These are phyloP conservation scores for Aspergillus fumigatus DNA, from an alignment of 2,329 filamentous ascomycete genomes.

Conservation along the genomic window DNA sequence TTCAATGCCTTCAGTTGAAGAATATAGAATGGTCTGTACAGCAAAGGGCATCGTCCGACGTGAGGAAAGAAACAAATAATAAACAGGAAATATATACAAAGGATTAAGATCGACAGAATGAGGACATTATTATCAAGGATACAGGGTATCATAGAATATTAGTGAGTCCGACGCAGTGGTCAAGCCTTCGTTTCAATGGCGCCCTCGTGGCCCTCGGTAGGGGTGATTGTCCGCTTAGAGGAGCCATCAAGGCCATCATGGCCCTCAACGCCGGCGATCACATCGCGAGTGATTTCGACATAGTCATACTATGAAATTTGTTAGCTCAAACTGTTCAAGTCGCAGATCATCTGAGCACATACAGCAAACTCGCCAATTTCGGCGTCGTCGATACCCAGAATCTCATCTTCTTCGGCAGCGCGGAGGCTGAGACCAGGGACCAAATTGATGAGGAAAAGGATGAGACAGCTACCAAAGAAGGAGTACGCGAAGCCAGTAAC, in stretches of 20 bases:
- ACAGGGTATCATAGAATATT: neutral
- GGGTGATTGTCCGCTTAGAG: constrained; percentile 10
- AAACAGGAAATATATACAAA: neutral
- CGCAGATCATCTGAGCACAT: constrained; percentile 27
- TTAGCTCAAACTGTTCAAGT: neutral
- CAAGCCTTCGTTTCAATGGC: constrained; percentile 14
- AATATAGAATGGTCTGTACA: neutral
- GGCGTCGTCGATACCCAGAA: constrained; percentile 79
- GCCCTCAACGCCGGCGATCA: constrained; percentile 44
- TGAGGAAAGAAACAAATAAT: neutral
- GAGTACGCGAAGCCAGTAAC: constrained; percentile 72
- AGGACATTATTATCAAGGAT: neutral
- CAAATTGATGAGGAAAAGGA: constrained; percentile 75
- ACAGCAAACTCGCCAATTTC: constrained; percentile 90
- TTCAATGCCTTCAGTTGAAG: neutral
- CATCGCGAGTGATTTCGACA: constrained; percentile 73
- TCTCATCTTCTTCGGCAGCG: constrained; percentile 70
- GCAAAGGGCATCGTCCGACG: neutral
- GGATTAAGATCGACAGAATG: neutral
- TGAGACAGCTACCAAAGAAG: constrained; percentile 70
- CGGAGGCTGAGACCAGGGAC: constrained; percentile 72
- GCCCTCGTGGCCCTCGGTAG: neutral
- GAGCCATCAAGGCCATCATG: neutral
- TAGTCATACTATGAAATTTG: constrained; percentile 65
- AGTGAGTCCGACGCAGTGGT: neutral